Base-by-base conservation (phyloP, 1,284 basidiomycete genomes). In the Malassezia obtusa region DNA sequence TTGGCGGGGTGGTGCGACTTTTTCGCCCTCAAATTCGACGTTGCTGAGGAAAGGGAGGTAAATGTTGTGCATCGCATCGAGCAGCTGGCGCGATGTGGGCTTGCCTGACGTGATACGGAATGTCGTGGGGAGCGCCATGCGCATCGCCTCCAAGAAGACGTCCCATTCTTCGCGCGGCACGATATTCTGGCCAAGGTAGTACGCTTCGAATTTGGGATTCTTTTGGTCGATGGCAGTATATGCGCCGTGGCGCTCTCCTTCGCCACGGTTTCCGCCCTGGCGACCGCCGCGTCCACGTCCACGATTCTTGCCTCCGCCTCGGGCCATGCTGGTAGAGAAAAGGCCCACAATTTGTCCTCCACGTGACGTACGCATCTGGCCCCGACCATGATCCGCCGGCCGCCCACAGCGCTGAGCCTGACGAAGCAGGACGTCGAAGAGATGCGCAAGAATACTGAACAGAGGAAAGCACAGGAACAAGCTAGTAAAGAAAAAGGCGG, bases 121-220 rank as follows among this genome's bases (percentile, higher is more conserved):
- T 0, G 92, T 95, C 0, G 89, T 92, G 1, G 94, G 94, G 30
- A 98, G 77, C 32, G 87, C 86, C 28, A 79, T 77, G 41, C 82
- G 80, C 60, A 94, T 75, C 0, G 80, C 75, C 8, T 81, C 78
- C 67, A 92, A 76, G 64, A 95, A 88, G 0, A 64, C 49, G 3
- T 83, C 80, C 88, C 89, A 96, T 75, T 96, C 88, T 32, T 63
- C 64, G 15, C 54, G 45, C 30, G 62, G 58, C 37, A 73, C 46
- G 38, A 73, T 71, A 32, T 58, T 57, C 45, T 73, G 70, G 50
- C 65, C 69, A 50, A 62, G 49, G 54, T 73, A 71, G 62, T 73
- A 71, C 22, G 68, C 61, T 45, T 73, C 68, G 25, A 56, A 56
- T 25, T 56, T 56, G 12, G 53, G 43, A 40, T 35, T 56, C n/a